Percentiles rank a stretch among this genome's conserved stretches.
These are phyloP conservation scores for Salix purpurea DNA, from an alignment of 345 rosid species.

Conservation along the genomic window DNA sequence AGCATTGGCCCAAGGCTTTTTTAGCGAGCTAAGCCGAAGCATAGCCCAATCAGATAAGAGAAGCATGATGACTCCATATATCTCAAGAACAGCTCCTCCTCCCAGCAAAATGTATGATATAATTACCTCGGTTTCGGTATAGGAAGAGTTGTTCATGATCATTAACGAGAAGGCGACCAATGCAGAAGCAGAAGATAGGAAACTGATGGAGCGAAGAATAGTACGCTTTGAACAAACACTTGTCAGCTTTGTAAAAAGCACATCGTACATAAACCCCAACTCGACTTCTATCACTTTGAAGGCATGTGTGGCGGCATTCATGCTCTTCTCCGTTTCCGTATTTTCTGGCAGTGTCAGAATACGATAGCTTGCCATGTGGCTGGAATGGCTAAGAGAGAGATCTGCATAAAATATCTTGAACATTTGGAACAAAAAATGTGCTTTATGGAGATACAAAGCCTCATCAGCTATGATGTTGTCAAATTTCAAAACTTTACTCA, in stretches of 20 bases:
- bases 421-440: no score
- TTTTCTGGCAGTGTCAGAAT: no score
- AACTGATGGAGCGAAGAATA: neutral
- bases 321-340: no score
- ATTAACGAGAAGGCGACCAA: neutral
- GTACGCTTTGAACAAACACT: neutral
- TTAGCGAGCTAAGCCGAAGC: neutral
- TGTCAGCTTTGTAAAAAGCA: conserved; percentile 7
- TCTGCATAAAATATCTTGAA: no score
- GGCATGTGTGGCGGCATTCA: neutral
- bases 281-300: conserved; percentile 16
- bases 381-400: no score
- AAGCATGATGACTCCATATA: no score
- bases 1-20: no score
- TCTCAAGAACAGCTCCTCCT: neutral
- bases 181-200: neutral
- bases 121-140: neutral
- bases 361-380: no score
- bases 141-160: no score
- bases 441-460: no score
- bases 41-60: neutral
- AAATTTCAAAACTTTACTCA: no score
- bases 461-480: no score
- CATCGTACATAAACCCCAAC: conserved; percentile 12
- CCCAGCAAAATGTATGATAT: neutral